Base-by-base conservation (phyloP, 257 asterid species). In the Haberlea rhodopensis region DNA sequence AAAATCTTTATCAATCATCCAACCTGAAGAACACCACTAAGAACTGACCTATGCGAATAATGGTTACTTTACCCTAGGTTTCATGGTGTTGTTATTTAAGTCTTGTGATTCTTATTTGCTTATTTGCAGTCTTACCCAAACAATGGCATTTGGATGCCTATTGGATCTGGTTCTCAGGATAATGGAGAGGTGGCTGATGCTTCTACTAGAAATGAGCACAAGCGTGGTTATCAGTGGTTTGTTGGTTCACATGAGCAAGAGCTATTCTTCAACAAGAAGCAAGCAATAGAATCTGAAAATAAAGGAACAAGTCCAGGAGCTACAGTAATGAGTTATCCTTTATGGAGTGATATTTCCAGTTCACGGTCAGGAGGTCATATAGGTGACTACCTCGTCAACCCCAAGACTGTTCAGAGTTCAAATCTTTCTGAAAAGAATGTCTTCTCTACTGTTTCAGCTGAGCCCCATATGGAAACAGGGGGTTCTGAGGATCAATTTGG, bases 231-330 rank as follows among this genome's bases (percentile, higher is more conserved):
- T 68, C 74, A 51, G 6, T 71, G 75, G 71, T 53, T 56, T 34
- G 18, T 24, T 61, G 74, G 66, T 68, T 22, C 57, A 53, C 60
- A 65, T 18, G 72, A 54, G 18, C 60, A 28, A 28, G 76, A 79
- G 57, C 31, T 72, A 23, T 65, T 72, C 48, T 11, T 65, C 52
- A 65, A 54, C 64, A 79, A 79, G 75, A 79, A 72, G 58, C 84
- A 72, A 65, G 74, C 71, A 18, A 60, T 62, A 66, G 76, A 71
- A 10, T 65, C 53, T 40, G 56, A 32, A 2, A 40, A 15, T 19
- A 40, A 40, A 40, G 49, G 19, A 60, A 31, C 51, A 55, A 19
- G 46, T 26, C 28, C 61, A 48, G 67, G n/a, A 57, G 25, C 59
- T 59, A 71, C 65, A 63, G 55, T 60, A 55, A 28, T 8, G 54